phyloP scores from a whole-genome alignment of 768 basidiomycete species.

The Pulveroboletus ravenelii region DNA sequence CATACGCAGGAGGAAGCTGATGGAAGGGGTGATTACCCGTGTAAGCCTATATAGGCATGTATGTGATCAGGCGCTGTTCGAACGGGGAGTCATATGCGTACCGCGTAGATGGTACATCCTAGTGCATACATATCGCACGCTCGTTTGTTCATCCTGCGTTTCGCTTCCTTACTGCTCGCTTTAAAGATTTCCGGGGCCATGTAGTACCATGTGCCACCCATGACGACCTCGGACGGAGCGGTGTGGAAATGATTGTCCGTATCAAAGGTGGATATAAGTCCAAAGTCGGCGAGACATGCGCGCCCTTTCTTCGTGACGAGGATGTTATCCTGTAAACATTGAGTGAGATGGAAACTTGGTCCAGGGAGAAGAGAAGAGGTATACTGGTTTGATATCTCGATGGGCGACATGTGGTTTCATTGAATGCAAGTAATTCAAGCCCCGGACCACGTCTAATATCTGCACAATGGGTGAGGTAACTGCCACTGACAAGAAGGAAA shows the following conservation, averaged over 20 bases:
- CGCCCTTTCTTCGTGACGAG: slow-evolving; percentile 37
- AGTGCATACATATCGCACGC: slow-evolving; percentile 39
- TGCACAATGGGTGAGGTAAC: slow-evolving; percentile 12
- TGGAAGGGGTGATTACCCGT: slow-evolving; percentile 11
- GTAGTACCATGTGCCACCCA: slow-evolving; percentile 17
- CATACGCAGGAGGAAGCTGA: rapidly evolving
- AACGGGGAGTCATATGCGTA: slow-evolving; percentile 9
- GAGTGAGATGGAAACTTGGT: slow-evolving; percentile 1
- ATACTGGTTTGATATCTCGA: slow-evolving; percentile 30
- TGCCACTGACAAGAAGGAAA: background rate
- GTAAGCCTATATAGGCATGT: slow-evolving; percentile 11
- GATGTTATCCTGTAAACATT: slow-evolving; percentile 39
- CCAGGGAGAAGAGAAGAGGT: slow-evolving; percentile 1
- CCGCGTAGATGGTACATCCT: slow-evolving; percentile 39
- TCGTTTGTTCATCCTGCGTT: slow-evolving; percentile 22
- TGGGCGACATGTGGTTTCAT: slow-evolving; percentile 34
- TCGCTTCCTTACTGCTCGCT: background rate
- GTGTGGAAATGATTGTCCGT: slow-evolving; percentile 9
- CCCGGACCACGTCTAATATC: slow-evolving; percentile 42
- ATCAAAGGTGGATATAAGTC: slow-evolving; percentile 29
- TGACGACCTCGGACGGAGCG: slow-evolving; percentile 1
- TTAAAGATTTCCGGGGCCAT: slow-evolving; percentile 25
- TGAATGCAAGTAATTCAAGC: slow-evolving; percentile 41
- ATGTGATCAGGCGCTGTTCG: background rate
- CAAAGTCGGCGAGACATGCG: slow-evolving; percentile 51